Percentiles rank a stretch among this genome's conserved stretches.
phyloP scores from a whole-genome alignment of 306 rosid genomes.

The Cucurbita pepo region DNA sequence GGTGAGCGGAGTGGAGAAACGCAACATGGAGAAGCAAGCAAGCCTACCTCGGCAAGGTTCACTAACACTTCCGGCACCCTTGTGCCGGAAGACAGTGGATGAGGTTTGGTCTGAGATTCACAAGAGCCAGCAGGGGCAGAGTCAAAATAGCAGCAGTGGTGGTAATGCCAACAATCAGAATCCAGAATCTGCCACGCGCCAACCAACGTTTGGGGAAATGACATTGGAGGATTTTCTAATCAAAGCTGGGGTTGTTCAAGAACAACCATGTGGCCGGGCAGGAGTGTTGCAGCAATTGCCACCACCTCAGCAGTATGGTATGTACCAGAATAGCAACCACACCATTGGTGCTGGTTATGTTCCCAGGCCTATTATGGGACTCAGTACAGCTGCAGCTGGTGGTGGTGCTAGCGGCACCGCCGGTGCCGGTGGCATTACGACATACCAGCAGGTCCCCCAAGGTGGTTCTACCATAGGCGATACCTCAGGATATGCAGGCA shows the following conservation, averaged over 20 bases:
- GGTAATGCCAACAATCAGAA: conserved; percentile 11
- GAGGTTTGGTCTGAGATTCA: conserved; percentile 92
- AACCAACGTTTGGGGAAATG: conserved; percentile 83
- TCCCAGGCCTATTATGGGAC: conserved; percentile 16
- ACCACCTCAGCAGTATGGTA: conserved; percentile 23
- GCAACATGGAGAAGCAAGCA: conserved; percentile 26
- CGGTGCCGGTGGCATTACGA: conserved; percentile 16
- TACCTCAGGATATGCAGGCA: conserved; percentile 27
- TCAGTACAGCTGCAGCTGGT: conserved; percentile 10
- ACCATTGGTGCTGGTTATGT: conserved; percentile 21
- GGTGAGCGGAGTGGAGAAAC: conserved; percentile 10
- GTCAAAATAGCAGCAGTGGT: not conserved
- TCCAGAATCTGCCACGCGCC: conserved; percentile 47
- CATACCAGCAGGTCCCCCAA: conserved; percentile 25
- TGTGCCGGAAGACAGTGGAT: conserved; percentile 72
- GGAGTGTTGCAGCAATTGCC: conserved; percentile 6
- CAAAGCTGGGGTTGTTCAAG: conserved; percentile 78
- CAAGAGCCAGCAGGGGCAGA: conserved; percentile 18
- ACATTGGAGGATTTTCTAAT: conserved; percentile 84
- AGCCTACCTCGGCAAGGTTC: conserved; percentile 65
- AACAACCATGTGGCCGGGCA: conserved; percentile 15
- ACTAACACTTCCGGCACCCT: conserved; percentile 54
- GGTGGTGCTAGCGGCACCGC: not conserved
- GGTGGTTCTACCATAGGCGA: conserved; percentile 25
- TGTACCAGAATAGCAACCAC: conserved; percentile 21